A percentile compares a stretch with the other conserved stretches of the same genome.
Conservation (phyloP, 768 basidiomycete species). For the Tylopilus intermedius region DNA sequence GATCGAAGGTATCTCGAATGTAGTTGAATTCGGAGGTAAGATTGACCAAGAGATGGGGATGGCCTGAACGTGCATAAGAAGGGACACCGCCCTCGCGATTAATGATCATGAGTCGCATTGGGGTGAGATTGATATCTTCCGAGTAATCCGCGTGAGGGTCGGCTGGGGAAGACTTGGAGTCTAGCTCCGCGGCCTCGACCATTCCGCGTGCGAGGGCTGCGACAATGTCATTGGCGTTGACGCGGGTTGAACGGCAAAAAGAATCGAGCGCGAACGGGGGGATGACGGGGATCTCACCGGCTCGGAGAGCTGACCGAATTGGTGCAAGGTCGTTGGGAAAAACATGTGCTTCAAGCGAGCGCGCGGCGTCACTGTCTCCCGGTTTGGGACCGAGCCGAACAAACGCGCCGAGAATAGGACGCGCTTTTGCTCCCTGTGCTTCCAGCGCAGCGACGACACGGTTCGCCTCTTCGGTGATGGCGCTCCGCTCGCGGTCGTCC, state of each 20-base stretch:
- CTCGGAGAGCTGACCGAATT: conserved; percentile 82
- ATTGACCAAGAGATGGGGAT: conserved; percentile 95
- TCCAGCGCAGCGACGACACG: conserved; percentile 79
- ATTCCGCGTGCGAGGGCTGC: conserved; percentile 85
- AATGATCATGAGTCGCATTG: conserved; percentile 94
- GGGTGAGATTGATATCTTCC: conserved; percentile 77
- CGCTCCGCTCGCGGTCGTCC: conserved; percentile 61
- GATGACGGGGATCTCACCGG: conserved; percentile 95
- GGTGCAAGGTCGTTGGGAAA: conserved; percentile 74
- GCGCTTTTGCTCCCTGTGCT: conserved; percentile 76
- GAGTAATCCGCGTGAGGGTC: conserved; percentile 38
- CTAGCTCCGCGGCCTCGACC: conserved; percentile 49
- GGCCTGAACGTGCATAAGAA: conserved; percentile 91
- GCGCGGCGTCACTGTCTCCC: conserved; percentile 35
- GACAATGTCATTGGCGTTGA: conserved; percentile 85
- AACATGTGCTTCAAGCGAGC: conserved; percentile 72
- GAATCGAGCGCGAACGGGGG: conserved; percentile 91
- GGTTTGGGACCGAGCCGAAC: conserved; percentile 81
- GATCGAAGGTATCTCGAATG: conserved; percentile 81
- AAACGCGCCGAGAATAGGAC: conserved; percentile 84
- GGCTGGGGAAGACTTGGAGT: conserved; percentile 36
- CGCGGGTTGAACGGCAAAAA: conserved; percentile 77
- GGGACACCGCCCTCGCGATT: conserved; percentile 95
- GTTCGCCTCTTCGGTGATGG: conserved; percentile 76
- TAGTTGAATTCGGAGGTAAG: conserved; percentile 80